These are phyloP conservation scores for Cladosporium cucumerinum DNA, from an alignment of 2,329 filamentous ascomycete genomes.

Conservation along the genomic window DNA sequence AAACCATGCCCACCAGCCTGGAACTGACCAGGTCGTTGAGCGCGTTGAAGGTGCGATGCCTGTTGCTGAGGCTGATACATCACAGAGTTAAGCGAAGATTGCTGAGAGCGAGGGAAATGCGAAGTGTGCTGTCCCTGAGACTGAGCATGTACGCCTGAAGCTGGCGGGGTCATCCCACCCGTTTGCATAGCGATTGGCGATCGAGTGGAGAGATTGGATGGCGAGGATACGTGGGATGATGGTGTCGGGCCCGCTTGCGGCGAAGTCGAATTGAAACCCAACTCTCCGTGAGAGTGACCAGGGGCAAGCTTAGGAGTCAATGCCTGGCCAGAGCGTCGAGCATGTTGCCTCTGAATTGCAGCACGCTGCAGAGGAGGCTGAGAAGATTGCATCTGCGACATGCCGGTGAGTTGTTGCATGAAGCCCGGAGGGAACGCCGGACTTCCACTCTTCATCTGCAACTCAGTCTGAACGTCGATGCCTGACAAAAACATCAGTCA, in stretches of 20 bases:
- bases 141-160: constrained; percentile 54
- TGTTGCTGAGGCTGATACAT: constrained; percentile 40
- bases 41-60: constrained; percentile 5
- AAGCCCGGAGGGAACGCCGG: constrained; percentile 69
- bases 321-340: constrained; percentile 33
- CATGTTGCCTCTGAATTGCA: constrained; percentile 70
- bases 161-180: constrained; percentile 58
- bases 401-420: constrained; percentile 54
- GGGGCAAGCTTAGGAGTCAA: constrained; percentile 37
- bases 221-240: constrained; percentile 72
- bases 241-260: constrained; percentile 78
- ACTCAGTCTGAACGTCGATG: constrained; percentile 94
- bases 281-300: constrained; percentile 39
- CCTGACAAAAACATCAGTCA: constrained; percentile 49
- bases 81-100: constrained; percentile 45
- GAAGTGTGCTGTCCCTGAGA: constrained; percentile 44
- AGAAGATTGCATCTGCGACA: constrained; percentile 51
- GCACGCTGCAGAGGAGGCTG: constrained; percentile 67
- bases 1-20: constrained; percentile 33
- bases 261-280: constrained; percentile 52
- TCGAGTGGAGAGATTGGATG: constrained; percentile 53
- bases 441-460: constrained; percentile 87
- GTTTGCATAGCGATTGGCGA: constrained; percentile 61
- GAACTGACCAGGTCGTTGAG: constrained; percentile 18
- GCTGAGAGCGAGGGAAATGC: constrained; percentile 37